A percentile compares a stretch with the other conserved stretches of the same genome.
phyloP scores from a whole-genome alignment of 164 flowering plant genomes.

The Warburgia ugandensis region DNA sequence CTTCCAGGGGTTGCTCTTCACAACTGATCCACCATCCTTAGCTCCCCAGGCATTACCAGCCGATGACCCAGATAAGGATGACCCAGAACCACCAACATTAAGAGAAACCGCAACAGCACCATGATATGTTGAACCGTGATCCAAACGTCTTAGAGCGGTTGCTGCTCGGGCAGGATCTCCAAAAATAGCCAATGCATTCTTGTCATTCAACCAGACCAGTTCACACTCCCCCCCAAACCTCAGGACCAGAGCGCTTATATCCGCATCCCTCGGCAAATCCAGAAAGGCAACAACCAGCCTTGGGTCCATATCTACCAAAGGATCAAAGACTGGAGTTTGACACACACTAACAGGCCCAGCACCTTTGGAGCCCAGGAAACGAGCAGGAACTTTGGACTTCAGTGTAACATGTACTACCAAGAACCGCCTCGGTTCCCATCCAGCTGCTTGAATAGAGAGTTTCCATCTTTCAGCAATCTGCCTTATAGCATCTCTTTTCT shows the following conservation, averaged over 20 bases:
- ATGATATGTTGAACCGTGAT: constrained; percentile 80
- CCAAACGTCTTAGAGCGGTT: constrained; percentile 92
- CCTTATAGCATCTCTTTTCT: constrained; percentile 86
- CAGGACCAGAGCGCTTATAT: constrained; percentile 78
- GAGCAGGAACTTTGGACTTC: constrained; percentile 77
- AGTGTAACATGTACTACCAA: constrained; percentile 71
- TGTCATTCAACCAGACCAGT: constrained; percentile 90
- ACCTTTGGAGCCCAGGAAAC: constrained; percentile 58
- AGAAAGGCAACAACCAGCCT: constrained; percentile 86
- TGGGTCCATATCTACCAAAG: constrained; percentile 90
- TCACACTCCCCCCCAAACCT: constrained; percentile 99
- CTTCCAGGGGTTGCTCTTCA: constrained; percentile 63
- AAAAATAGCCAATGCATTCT: constrained; percentile 88
- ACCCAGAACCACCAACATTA: no score
- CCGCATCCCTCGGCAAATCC: constrained; percentile 90
- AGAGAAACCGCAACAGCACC: constrained; percentile 67
- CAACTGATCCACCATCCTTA: constrained; percentile 25
- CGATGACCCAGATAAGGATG: constrained; percentile 19
- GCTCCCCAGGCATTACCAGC: constrained; percentile 56
- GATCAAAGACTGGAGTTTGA: constrained; percentile 60
- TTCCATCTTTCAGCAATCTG: constrained; percentile 95
- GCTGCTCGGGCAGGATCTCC: constrained; percentile 90
- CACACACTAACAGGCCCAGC: constrained; percentile 21
- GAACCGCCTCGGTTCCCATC: constrained; percentile 96
- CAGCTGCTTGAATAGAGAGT: constrained; percentile 68